These are phyloP conservation scores for Candida mattraensis DNA, from an alignment of 805 yeast species.

Conservation along the genomic window DNA sequence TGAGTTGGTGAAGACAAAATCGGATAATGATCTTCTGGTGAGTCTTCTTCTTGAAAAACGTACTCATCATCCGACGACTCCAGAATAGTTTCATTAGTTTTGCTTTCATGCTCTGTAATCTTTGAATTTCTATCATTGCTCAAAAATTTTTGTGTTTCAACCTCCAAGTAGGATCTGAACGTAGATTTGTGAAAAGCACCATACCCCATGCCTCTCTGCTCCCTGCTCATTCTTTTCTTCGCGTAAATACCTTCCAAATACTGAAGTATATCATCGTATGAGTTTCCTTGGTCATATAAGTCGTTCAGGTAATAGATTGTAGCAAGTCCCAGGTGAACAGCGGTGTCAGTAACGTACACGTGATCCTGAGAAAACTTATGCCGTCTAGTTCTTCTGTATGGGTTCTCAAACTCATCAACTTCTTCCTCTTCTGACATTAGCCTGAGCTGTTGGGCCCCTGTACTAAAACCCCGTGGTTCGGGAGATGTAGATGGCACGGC, in stretches of 20 bases:
- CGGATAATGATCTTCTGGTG: too few relatives aligned
- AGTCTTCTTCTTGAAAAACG: slow-evolving; percentile 12
- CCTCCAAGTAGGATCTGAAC: slow-evolving; percentile 24
- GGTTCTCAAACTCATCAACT: too few relatives aligned
- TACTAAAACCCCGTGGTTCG: slow-evolving; percentile 5
- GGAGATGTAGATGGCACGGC: too few relatives aligned
- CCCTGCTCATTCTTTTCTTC: slow-evolving; percentile 23
- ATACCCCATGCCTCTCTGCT: slow-evolving; percentile 28
- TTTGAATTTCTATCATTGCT: slow-evolving; percentile 4
- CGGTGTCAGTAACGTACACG: slow-evolving; percentile 36
- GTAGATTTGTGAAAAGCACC: slow-evolving; percentile 31
- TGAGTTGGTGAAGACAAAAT: too few relatives aligned
- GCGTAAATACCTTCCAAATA: slow-evolving; percentile 28
- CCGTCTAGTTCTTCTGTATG: slow-evolving; percentile 30
- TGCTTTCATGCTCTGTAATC: neutral
- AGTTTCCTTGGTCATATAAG: slow-evolving; percentile 29
- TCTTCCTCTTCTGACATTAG: too few relatives aligned
- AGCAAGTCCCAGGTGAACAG: slow-evolving; percentile 33
- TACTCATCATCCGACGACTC: slow-evolving; percentile 24
- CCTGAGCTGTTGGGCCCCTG: too few relatives aligned
- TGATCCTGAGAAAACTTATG: slow-evolving; percentile 36
- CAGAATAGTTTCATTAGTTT: neutral
- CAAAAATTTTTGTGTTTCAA: slow-evolving; percentile 14
- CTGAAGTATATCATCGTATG: slow-evolving; percentile 29
- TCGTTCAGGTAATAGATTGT: slow-evolving; percentile 29